Evolutionary conservation across 495 filamentous ascomycete species (phyloP), one percentile per base, ranked within the genome.

Genomic region (Xylaria telfairii): DNA sequence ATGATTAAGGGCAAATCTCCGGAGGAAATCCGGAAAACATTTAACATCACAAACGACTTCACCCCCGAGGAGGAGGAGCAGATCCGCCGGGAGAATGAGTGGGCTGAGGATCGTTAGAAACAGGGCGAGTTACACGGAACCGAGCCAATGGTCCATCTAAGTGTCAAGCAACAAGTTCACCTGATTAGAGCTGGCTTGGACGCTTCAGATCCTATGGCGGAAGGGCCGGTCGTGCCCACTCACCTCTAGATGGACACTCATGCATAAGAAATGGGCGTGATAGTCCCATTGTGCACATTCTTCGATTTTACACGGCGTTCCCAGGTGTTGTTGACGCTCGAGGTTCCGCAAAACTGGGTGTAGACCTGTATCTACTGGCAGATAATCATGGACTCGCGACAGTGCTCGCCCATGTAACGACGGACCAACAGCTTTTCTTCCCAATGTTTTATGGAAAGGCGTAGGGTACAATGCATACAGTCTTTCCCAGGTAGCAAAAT

Each of bases 1-100:
- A 93, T 93, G 91, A 93, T 93, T 84, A 93, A 93, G 88, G 91
- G 92, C 78, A 93, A 93, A 83, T 90, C 89, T 0, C 91, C 91
- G 0, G 92, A 93, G 74, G 91, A 93, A 84, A 93, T 93, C 74
- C 87, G 91, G 5, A 93, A 92, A 84, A 93, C 92, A 3, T 93
- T 93, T 83, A 93, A 93, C 77, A 93, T 93, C 74, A 90, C 90
- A 73, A 93, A 93, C 76, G 91, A 93, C 79, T 93, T 93, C 81
- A 93, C 91, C 0, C 89, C 92, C 1, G 91, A 93, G 79, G 91
- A 93, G 80, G 91, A 93, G 81, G 91, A 93, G 77, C 91, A 93
- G 81, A 93, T 93, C 75, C 89, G 91, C 46, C 89, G 91, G 32
- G 91, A 93, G 86, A 93, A 93, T 79, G 91, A 93, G 83, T 93